A percentile compares a stretch with the other conserved stretches of the same genome.
These are phyloP conservation scores for Physaria fendleri DNA, from an alignment of 345 rosid species.

Conservation along the genomic window DNA sequence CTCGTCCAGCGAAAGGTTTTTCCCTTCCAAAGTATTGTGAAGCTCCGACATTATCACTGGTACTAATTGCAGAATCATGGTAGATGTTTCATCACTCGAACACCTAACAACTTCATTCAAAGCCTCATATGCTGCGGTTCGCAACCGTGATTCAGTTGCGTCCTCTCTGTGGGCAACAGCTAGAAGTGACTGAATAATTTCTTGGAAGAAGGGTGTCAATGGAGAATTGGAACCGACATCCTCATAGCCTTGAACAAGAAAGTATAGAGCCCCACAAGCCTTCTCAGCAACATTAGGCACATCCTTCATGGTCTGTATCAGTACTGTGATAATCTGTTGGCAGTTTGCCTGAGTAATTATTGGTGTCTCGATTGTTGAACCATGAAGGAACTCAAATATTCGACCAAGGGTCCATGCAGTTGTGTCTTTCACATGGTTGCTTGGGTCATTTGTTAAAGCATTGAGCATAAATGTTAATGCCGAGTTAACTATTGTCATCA, in stretches of 20 bases:
- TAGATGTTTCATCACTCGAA: slow-evolving; percentile 58
- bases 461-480: slow-evolving; percentile 61
- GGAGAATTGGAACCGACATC: slow-evolving; percentile 48
- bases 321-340: slow-evolving; percentile 69
- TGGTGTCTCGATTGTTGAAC: slow-evolving; percentile 54
- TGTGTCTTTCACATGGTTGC: slow-evolving; percentile 38
- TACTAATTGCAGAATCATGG: slow-evolving; percentile 56
- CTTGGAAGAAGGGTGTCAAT: slow-evolving; percentile 64
- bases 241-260: slow-evolving; percentile 69
- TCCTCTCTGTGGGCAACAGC: slow-evolving; percentile 70
- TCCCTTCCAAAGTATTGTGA: slow-evolving; percentile 62
- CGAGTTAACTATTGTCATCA: slow-evolving; percentile 44
- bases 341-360: slow-evolving; percentile 62
- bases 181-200: slow-evolving; percentile 61
- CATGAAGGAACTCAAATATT: slow-evolving; percentile 70
- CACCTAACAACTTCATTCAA: slow-evolving; percentile 70
- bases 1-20: slow-evolving; percentile 50
- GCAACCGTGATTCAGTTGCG: slow-evolving; percentile 63
- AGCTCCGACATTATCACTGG: slow-evolving; percentile 66
- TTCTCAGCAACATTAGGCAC: slow-evolving; percentile 68
- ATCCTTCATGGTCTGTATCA: slow-evolving; percentile 67
- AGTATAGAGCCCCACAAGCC: slow-evolving; percentile 70
- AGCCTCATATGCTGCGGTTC: slow-evolving; percentile 72
- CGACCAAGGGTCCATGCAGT: slow-evolving; percentile 64
- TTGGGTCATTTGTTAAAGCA: slow-evolving; percentile 34